Evolutionary conservation across 1,139 yeast genomes (phyloP).

Genomic region (Sugiyamaella japonica): DNA sequence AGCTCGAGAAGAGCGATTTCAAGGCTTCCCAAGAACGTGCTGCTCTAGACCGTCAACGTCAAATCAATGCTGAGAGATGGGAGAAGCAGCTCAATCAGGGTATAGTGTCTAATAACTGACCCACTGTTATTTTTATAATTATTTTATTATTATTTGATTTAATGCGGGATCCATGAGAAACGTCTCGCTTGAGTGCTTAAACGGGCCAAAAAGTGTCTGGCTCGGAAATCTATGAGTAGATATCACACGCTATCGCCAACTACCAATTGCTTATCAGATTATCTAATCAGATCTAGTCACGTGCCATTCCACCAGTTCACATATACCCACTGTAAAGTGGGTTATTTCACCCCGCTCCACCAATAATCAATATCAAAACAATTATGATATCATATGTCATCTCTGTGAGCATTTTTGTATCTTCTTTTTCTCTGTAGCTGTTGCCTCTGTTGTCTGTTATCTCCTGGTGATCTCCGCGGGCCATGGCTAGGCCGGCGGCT

Average conservation of each 20-base stretch:
- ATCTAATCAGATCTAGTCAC: slow-evolving; percentile 17
- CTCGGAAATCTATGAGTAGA: too few relatives aligned
- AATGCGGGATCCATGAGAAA: too few relatives aligned
- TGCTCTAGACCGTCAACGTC: slow-evolving; percentile 21
- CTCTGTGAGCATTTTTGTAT: too few relatives aligned
- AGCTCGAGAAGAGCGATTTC: slow-evolving; percentile 12
- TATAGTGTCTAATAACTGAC: slow-evolving; percentile 12
- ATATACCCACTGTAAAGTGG: background rate
- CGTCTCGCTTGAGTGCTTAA: too few relatives aligned
- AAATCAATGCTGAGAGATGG: slow-evolving; percentile 21
- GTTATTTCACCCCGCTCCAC: too few relatives aligned
- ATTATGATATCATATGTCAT: too few relatives aligned
- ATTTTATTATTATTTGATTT: background rate
- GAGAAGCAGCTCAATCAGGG: slow-evolving; percentile 24
- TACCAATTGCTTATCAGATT: slow-evolving; percentile 12
- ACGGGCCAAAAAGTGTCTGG: too few relatives aligned
- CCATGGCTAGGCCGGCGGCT: background rate
- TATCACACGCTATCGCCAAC: too few relatives aligned
- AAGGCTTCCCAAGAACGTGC: slow-evolving; percentile 16
- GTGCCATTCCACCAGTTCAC: slow-evolving; percentile 2
- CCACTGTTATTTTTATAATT: background rate
- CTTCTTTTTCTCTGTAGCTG: background rate
- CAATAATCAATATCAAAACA: too few relatives aligned
- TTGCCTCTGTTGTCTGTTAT: too few relatives aligned
- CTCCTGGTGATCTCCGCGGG: background rate